A percentile compares a stretch with the other conserved stretches of the same genome.
Evolutionary conservation across 2,329 filamentous ascomycete species (phyloP).

Genomic region (Pyrenophora graminea): DNA sequence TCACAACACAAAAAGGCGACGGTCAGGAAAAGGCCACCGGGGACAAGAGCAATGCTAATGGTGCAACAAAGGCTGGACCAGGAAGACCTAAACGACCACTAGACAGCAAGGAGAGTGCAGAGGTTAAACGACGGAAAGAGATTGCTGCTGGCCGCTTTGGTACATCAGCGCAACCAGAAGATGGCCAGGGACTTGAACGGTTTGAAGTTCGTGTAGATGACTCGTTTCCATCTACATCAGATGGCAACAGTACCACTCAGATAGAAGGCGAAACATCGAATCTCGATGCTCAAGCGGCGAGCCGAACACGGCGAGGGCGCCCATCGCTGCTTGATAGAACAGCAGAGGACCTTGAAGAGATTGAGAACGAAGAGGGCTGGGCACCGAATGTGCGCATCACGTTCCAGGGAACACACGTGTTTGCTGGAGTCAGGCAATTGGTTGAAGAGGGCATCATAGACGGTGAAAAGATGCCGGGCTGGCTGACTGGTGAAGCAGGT

Average conservation of each 20-base stretch:
- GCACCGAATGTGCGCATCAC: constrained; percentile 66
- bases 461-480: constrained; percentile 78
- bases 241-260: constrained; percentile 4
- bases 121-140: constrained; percentile 62
- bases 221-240: constrained; percentile 36
- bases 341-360: constrained; percentile 36
- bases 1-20: constrained; percentile 33
- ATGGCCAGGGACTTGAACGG: constrained; percentile 51
- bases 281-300: constrained; percentile 21
- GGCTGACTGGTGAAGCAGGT: constrained; percentile 87
- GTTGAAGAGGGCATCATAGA: constrained; percentile 78
- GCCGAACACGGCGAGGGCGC: constrained; percentile 32
- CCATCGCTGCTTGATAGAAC: constrained; percentile 42
- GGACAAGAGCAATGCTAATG: constrained; percentile 20
- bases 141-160: constrained; percentile 74
- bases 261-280: constrained; percentile 22
- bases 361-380: constrained; percentile 49
- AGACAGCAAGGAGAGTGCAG: constrained; percentile 33
- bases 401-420: constrained; percentile 77
- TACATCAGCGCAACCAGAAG: constrained; percentile 46
- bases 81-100: constrained; percentile 35
- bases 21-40: constrained; percentile 18
- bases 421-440: constrained; percentile 76
- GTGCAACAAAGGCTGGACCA: constrained; percentile 26
- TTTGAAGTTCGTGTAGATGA: constrained; percentile 58